Evolutionary conservation across 305 asterid genomes (phyloP).

Genomic region (Withania somnifera): DNA sequence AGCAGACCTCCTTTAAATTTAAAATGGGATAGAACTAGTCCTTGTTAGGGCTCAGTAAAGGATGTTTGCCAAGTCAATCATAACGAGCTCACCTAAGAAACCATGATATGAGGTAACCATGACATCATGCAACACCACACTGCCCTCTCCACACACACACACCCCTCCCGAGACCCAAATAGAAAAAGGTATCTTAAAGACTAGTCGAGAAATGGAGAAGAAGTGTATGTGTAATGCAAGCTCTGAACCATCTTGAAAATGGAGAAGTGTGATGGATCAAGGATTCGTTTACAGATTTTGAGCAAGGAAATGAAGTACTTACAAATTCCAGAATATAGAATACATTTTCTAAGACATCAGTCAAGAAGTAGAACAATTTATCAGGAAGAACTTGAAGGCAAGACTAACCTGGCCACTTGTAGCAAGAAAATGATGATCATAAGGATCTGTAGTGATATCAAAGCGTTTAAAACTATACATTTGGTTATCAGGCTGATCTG

Average conservation of each 20-base stretch:
- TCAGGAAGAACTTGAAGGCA: neutral
- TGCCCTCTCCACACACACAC: neutral
- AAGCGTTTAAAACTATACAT: slow-evolving; percentile 58
- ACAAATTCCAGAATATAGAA: neutral
- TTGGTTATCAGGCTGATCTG: slow-evolving; percentile 18
- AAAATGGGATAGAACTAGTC: neutral
- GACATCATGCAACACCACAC: neutral
- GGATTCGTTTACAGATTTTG: neutral
- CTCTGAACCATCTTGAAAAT: neutral
- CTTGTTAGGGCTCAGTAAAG: neutral
- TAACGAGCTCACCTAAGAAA: neutral
- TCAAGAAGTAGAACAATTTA: slow-evolving; percentile 3
- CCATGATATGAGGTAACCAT: neutral
- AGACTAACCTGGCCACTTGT: slow-evolving; percentile 60
- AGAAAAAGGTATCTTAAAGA: neutral
- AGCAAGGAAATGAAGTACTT: neutral
- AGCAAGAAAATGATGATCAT: slow-evolving; percentile 65
- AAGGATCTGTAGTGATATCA: slow-evolving; percentile 71
- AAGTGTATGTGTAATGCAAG: neutral
- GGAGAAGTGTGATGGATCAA: neutral
- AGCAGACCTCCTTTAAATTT: neutral
- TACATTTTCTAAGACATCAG: neutral
- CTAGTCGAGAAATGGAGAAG: neutral
- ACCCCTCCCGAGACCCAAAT: neutral
- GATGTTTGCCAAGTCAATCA: neutral